Evolutionary conservation across 345 rosid genomes (phyloP).

Genomic region (Populus euphratica): DNA sequence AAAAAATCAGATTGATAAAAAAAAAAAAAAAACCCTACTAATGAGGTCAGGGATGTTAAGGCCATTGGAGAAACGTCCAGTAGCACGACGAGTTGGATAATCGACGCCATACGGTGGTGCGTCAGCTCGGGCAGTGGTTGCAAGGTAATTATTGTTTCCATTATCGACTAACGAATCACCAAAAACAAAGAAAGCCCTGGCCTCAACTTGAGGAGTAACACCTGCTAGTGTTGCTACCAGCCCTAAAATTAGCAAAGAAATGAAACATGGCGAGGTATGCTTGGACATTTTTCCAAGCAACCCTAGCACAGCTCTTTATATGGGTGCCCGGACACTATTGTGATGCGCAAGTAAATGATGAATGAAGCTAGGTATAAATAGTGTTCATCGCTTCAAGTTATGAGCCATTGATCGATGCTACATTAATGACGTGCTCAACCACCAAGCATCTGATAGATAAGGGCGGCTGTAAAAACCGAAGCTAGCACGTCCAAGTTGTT

Average conservation of each 20-base stretch:
- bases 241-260: conserved; percentile 11
- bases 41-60: conserved; percentile 78
- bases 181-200: conserved; percentile 30
- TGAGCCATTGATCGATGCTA: neutral
- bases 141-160: conserved; percentile 80
- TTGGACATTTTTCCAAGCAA: conserved; percentile 8
- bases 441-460: conserved; percentile 9
- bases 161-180: conserved; percentile 87
- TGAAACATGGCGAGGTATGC: conserved; percentile 8
- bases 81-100: conserved; percentile 59
- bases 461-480: conserved; percentile 5
- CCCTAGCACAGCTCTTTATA: neutral
- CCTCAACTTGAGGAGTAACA: conserved; percentile 3
- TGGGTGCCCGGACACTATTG: neutral
- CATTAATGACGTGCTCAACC: conserved; percentile 35
- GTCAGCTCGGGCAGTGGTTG: conserved; percentile 80
- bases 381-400: neutral
- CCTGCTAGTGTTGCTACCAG: conserved; percentile 21
- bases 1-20: neutral
- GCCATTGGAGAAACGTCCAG: conserved; percentile 90
- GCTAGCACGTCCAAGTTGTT: neutral
- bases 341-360: conserved; percentile 10
- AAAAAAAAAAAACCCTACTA: conserved; percentile 32
- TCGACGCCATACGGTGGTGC: conserved; percentile 78
- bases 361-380: conserved; percentile 16